These are phyloP conservation scores for Lactifluus subvellereus DNA, from an alignment of 768 basidiomycete genomes.

Conservation along the genomic window DNA sequence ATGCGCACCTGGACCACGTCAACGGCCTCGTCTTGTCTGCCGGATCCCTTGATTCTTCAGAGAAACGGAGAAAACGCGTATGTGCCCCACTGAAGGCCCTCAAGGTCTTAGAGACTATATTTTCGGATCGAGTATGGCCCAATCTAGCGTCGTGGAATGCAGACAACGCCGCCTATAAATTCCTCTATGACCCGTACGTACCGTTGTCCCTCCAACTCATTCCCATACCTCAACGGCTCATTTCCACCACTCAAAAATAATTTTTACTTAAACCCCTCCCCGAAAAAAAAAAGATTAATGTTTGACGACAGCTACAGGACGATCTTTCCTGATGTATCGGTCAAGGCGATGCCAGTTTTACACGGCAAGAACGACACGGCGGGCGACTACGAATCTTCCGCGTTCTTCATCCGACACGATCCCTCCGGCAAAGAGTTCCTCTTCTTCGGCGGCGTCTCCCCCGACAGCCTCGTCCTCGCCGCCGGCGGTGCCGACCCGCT, in stretches of 20 bases:
- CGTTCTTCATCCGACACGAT: slow-evolving; percentile 79
- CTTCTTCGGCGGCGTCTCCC: slow-evolving; percentile 94
- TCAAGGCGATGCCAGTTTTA: slow-evolving; percentile 60
- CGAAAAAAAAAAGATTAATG: slow-evolving; percentile 37
- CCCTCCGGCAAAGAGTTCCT: slow-evolving; percentile 63
- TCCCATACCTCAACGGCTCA: background rate
- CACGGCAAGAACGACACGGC: slow-evolving; percentile 54
- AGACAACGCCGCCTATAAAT: slow-evolving; percentile 50
- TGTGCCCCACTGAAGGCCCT: slow-evolving; percentile 57
- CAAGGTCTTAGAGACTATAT: slow-evolving; percentile 62
- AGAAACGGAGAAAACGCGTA: slow-evolving; percentile 44
- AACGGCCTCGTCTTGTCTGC: slow-evolving; percentile 77
- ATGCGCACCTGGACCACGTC: slow-evolving; percentile 89
- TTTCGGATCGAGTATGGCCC: slow-evolving; percentile 81
- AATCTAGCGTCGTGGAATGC: slow-evolving; percentile 72
- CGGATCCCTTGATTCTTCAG: slow-evolving; percentile 48
- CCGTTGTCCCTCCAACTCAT: background rate
- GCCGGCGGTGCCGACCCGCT: slow-evolving; percentile 35
- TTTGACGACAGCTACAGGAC: slow-evolving; percentile 47
- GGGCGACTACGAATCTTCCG: slow-evolving; percentile 67
- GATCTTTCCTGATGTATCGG: slow-evolving; percentile 53
- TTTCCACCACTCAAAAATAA: background rate
- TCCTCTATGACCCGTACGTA: slow-evolving; percentile 61
- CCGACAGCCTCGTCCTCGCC: slow-evolving; percentile 57
- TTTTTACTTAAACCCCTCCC: background rate